Evolutionary conservation across 768 basidiomycete species (phyloP).

Genomic region (Lyophyllum semitale): DNA sequence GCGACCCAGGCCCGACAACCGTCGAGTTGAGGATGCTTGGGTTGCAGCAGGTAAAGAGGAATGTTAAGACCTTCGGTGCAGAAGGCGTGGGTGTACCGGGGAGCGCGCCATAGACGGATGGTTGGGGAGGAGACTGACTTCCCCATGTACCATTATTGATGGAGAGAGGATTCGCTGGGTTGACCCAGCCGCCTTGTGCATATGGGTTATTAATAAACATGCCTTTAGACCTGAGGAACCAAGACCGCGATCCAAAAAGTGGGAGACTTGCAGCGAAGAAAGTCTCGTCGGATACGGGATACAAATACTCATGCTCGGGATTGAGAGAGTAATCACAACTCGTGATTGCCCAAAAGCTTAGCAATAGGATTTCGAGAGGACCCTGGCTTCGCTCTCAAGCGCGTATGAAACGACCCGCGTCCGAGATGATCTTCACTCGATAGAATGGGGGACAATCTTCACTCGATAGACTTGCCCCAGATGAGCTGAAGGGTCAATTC

Average conservation of each 20-base stretch:
- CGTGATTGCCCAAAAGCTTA: not conserved
- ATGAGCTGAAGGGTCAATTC: not conserved
- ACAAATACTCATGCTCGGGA: not conserved
- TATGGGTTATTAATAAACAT: slow-evolving; percentile 19
- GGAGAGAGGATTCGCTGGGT: slow-evolving; percentile 16
- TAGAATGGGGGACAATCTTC: not conserved
- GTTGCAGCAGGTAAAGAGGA: slow-evolving; percentile 42
- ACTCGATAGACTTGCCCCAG: not conserved
- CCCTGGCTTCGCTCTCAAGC: not conserved
- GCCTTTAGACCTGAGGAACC: not conserved
- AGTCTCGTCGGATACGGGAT: not conserved
- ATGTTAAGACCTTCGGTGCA: slow-evolving; percentile 30
- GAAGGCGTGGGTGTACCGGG: slow-evolving; percentile 8
- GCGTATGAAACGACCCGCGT: not conserved
- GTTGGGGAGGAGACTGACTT: slow-evolving; percentile 10
- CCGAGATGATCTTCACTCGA: not conserved
- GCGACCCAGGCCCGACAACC: slow-evolving; percentile 42
- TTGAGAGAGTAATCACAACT: too few species aligned
- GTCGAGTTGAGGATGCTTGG: slow-evolving; percentile 44
- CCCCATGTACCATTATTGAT: slow-evolving; percentile 17
- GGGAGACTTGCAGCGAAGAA: not conserved
- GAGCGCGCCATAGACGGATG: slow-evolving; percentile 18
- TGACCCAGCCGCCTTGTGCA: slow-evolving; percentile 19
- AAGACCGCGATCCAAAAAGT: not conserved
- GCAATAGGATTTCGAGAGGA: not conserved